Base-by-base conservation (phyloP, 345 rosid genomes). In the Dipteronia sinensis region DNA sequence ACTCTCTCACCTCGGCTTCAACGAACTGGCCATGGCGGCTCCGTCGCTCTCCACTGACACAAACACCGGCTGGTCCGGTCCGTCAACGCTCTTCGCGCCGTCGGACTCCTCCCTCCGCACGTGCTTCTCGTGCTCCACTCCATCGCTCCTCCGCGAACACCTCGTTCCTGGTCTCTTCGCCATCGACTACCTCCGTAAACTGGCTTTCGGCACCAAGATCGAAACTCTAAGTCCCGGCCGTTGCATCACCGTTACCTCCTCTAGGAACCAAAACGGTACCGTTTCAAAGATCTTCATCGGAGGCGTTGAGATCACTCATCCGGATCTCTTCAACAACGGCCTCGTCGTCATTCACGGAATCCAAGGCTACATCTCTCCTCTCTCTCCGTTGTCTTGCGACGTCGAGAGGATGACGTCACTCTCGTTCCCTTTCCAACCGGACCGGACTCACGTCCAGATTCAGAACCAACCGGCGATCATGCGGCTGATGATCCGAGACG, bases 291-390 rank as follows among this genome's bases (percentile, higher is more conserved):
- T 89, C 49, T 91, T 87, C 84, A 69, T 90, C 69, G 87, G 86
- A 70, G 91, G 94, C 42, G 87, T 84, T 31, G 91, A 87, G 82
- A 85, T 90, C 79, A 86, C 91, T 62, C 85, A 82, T 66, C 94
- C 92, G 1, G 92, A 89, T 81, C 85, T 88, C 63, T 91, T 91
- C 86, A 87, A 86, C 81, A 88, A 91, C 69, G 92, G 92, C 47
- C 71, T 89, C 16, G 71, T 89, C 10, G 80, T 89, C 53, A 81
- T 91, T 67, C 94, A 91, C 53, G 90, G 92, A 44, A 83, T 91
- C 73, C 90, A 82, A 77, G 94, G 94, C 82, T 86, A 80, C 77
- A 77, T 91, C 31, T 85, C 89, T 11, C 88, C 87, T 77, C 91
- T 91, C 46, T 91, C 91, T 56, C 94, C 90, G 16, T 78, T 84